Conservation (phyloP, 2,329 filamentous ascomycete genomes). For the Diaporthe caulivora region DNA sequence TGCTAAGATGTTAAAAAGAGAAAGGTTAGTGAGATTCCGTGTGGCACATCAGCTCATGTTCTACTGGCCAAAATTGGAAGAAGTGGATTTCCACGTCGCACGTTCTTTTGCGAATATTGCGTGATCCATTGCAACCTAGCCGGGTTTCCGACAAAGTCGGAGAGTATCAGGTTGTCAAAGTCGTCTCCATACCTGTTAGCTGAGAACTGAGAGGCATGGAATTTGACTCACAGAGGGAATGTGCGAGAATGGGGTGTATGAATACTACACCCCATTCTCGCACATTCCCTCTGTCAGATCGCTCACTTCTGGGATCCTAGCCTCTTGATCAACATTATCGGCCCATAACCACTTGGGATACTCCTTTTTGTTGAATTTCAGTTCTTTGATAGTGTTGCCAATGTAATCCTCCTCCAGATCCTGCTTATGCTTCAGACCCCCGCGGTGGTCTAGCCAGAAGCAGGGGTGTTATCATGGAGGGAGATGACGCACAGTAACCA, state of each 20-base stretch:
- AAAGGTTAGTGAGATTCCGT: background rate
- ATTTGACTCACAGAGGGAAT: background rate
- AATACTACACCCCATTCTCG: conserved; percentile 23
- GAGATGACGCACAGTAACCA: conserved; percentile 12
- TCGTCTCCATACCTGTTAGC: background rate
- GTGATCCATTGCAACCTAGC: background rate
- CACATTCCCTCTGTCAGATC: conserved; percentile 13
- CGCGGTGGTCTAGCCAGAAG: conserved; percentile 26
- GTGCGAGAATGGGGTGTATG: background rate
- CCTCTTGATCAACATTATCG: background rate
- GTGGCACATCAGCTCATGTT: background rate
- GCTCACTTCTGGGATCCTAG: background rate
- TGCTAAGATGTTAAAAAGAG: background rate
- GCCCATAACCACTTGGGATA: conserved; percentile 1
- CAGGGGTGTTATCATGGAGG: background rate
- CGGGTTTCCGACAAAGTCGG: background rate
- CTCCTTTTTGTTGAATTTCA: background rate
- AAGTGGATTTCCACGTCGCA: background rate
- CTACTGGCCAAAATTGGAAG: background rate
- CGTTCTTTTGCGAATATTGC: background rate
- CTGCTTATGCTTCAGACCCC: background rate
- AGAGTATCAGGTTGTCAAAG: background rate
- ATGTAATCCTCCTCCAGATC: conserved; percentile 21
- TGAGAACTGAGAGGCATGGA: background rate
- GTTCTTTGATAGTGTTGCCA: background rate